Percentiles rank a stretch among this genome's conserved stretches.
These are phyloP conservation scores for Apium graveolens DNA, from an alignment of 129 eudicot genomes.

Conservation along the genomic window DNA sequence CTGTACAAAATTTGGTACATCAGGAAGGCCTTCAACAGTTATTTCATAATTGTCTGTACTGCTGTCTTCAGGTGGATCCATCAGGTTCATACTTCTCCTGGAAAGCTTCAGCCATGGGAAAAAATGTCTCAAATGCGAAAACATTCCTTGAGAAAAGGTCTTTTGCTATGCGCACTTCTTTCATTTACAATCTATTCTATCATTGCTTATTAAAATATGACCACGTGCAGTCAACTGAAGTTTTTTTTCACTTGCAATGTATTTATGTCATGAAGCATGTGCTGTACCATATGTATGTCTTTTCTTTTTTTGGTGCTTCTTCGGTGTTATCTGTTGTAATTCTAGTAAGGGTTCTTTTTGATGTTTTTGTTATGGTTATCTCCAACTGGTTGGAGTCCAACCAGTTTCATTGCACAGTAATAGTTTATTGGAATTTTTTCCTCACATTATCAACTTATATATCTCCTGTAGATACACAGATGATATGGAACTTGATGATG, in stretches of 20 bases:
- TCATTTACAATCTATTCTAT: neutral
- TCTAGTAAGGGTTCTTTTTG: neutral
- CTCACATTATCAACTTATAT: neutral
- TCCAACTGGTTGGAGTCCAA: no score
- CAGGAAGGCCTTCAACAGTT: neutral
- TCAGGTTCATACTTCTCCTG: constrained; percentile 99
- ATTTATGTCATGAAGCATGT: neutral
- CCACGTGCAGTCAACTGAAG: neutral
- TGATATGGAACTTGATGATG: constrained; percentile 98
- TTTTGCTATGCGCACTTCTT: neutral
- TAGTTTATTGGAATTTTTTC: neutral
- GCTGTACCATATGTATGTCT: neutral
- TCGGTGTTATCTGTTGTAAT: neutral
- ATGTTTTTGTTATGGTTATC: no score
- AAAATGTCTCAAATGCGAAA: constrained; percentile 96
- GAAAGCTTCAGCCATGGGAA: constrained; percentile 99
- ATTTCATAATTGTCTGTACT: constrained; percentile 6
- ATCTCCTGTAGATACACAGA: constrained; percentile 74
- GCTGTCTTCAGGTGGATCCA: constrained; percentile 71
- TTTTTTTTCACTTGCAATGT: neutral
- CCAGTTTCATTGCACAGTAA: neutral
- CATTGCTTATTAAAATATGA: neutral
- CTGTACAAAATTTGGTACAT: neutral
- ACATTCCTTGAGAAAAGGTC: constrained; percentile 97
- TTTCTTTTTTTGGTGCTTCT: neutral